Base-by-base conservation (phyloP, 2,329 filamentous ascomycete genomes). In the Monilinia aucupariae region DNA sequence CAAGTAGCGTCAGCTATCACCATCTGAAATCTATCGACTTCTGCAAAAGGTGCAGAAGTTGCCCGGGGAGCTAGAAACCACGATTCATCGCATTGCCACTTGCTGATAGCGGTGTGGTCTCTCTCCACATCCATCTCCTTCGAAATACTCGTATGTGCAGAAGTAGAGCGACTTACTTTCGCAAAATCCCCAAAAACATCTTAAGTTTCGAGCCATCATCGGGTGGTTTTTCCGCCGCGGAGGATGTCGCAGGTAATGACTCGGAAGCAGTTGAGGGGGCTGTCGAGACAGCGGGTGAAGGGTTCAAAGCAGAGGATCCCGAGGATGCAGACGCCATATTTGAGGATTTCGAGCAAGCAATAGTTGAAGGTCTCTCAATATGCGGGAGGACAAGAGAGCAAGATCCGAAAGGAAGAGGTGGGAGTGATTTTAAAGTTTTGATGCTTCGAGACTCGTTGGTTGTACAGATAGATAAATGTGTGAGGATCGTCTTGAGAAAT, bases 131-230 rank as follows among this genome's bases (percentile, higher is more conserved):
- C 22, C 39, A 43, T 6, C 22, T 43, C 22, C 39, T 15, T 30
- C 20, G 12, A 25, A 13, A 25, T 30, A n/a, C n/a, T n/a, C n/a
- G n/a, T n/a, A 47, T 27, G 48, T 15, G 37, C 27, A 43, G 17
- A 54, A 34, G 2, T 25, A 51, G 22, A 30, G 13, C 8, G 20
- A 76, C 86, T 79, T 82, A 96, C 91, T 90, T 96, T 77, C 88
- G 88, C 73, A 97, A 78, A 69, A 97, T 96, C 61, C 87, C 85
- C 66, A 97, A 76, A 73, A 97, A 96, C 1, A 91, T 96, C 77
- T 86, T 89, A 72, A 97, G 80, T 81, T 96, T 96, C 68, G 90
- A 93, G 68, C 85, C 86, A 64, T 97, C 92, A 78, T 90, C 92
- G 68, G 82, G 81, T 20, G 79, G 76, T 75, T 86, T 85, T 72